Percentiles rank a stretch among this genome's conserved stretches.
phyloP scores from a whole-genome alignment of 179 eudicot species.

The Dionaea muscipula region DNA sequence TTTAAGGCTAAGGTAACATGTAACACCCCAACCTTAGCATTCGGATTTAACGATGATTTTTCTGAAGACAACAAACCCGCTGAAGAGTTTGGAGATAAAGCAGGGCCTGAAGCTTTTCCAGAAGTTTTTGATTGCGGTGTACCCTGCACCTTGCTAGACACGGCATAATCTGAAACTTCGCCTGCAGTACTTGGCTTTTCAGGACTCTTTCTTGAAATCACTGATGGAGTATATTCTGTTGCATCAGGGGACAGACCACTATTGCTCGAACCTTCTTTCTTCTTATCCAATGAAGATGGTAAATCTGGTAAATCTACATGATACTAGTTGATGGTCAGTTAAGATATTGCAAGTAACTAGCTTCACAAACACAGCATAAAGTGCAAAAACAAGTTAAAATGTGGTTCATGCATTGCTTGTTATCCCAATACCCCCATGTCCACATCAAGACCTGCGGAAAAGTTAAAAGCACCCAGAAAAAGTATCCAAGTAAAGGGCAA shows the following conservation, averaged over 20 bases:
- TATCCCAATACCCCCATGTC: too few relatives aligned
- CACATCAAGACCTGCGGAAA: too few relatives aligned
- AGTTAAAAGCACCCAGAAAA: too few relatives aligned
- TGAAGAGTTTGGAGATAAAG: slow-evolving; percentile 74
- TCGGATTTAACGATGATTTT: slow-evolving; percentile 77
- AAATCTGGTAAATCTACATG: slow-evolving; percentile 41
- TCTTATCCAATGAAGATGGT: slow-evolving; percentile 22
- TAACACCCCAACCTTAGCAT: slow-evolving; percentile 89
- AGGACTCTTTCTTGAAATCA: slow-evolving; percentile 24
- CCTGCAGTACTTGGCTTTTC: slow-evolving; percentile 26
- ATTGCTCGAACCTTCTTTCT: slow-evolving; percentile 34
- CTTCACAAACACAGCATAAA: too few relatives aligned
- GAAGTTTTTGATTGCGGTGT: slow-evolving; percentile 22
- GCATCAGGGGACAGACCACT: slow-evolving; percentile 31
- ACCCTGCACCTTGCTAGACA: slow-evolving; percentile 28
- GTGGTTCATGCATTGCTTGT: too few relatives aligned
- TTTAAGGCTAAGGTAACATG: too few relatives aligned
- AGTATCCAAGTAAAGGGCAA: too few relatives aligned
- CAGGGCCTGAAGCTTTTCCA: slow-evolving; percentile 47
- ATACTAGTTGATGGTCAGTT: background rate
- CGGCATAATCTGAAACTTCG: slow-evolving; percentile 30
- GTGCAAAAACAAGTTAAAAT: too few relatives aligned
- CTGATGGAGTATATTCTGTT: slow-evolving; percentile 31
- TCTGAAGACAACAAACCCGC: slow-evolving; percentile 71
- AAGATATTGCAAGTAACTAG: too few relatives aligned